Evolutionary conservation across 2,329 filamentous ascomycete species (phyloP).

Genomic region (Paramyrothecium sp.): DNA sequence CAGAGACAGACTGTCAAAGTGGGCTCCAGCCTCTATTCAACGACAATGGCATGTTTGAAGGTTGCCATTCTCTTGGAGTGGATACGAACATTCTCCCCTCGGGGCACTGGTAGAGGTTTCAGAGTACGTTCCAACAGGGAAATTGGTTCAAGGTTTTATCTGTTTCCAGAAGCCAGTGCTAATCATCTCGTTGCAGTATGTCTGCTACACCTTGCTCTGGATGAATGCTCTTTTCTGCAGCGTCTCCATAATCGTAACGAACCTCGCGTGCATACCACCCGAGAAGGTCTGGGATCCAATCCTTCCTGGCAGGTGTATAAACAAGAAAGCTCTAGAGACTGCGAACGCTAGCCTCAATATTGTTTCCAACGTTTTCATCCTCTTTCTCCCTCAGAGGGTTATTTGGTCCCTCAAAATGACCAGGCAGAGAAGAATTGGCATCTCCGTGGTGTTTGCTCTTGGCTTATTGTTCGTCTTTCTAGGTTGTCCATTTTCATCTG

Average conservation of each 20-base stretch:
- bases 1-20: not conserved
- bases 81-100: not conserved
- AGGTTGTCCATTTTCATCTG: not conserved
- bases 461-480: not conserved
- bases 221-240: not conserved
- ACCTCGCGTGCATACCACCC: not conserved
- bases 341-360: not conserved
- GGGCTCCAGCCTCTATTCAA: not conserved
- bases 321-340: not conserved
- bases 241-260: not conserved
- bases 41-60: not conserved
- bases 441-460: not conserved
- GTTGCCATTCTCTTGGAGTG: not conserved
- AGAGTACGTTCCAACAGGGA: not conserved
- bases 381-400: not conserved
- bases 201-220: not conserved
- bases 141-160: too few relatives aligned
- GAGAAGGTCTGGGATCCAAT: not conserved
- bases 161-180: too few relatives aligned
- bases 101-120: not conserved
- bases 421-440: not conserved
- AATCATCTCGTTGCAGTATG: not conserved
- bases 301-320: not conserved
- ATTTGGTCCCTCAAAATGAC: not conserved
- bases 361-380: not conserved